These are phyloP conservation scores for Acmispon strigosus DNA, from an alignment of 306 rosid genomes.

Conservation along the genomic window DNA sequence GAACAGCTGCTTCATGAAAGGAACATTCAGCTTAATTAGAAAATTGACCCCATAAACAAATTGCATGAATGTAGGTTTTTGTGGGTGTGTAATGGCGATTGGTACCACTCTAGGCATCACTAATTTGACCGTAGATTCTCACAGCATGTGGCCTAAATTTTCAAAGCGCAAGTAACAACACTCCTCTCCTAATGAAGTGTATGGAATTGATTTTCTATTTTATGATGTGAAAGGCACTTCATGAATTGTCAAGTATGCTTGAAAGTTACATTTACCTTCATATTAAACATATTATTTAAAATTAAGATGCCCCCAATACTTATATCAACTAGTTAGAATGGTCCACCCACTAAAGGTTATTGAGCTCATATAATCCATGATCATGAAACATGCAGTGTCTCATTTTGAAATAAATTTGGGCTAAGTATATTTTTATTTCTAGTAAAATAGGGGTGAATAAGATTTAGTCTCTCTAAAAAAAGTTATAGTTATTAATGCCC, in stretches of 20 bases:
- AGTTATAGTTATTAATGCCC: too few species aligned
- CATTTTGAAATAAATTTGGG: conserved; percentile 6
- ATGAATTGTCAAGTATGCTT: conserved; percentile 31
- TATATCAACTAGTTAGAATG: conserved; percentile 28
- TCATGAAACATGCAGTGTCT: conserved; percentile 21
- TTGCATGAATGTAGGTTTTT: not conserved
- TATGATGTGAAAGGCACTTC: conserved; percentile 46
- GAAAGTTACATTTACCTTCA: conserved; percentile 36
- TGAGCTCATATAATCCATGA: conserved; percentile 4
- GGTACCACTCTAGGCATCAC: conserved; percentile 28
- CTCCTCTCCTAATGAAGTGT: not conserved
- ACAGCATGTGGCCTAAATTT: conserved; percentile 14
- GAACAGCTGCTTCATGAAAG: conserved; percentile 14
- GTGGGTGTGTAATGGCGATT: conserved; percentile 6
- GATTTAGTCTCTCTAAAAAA: too few species aligned
- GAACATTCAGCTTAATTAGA: conserved; percentile 13
- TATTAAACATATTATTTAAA: not conserved
- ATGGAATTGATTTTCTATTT: conserved; percentile 24
- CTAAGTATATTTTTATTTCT: too few species aligned
- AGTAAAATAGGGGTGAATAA: too few species aligned
- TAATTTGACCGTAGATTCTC: conserved; percentile 24
- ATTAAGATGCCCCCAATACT: conserved; percentile 18
- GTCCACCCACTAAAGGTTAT: conserved; percentile 38
- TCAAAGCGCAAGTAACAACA: conserved; percentile 15
- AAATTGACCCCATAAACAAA: not conserved